Evolutionary conservation across 768 basidiomycete genomes (phyloP).

Genomic region (Hypholoma sublateritium): DNA sequence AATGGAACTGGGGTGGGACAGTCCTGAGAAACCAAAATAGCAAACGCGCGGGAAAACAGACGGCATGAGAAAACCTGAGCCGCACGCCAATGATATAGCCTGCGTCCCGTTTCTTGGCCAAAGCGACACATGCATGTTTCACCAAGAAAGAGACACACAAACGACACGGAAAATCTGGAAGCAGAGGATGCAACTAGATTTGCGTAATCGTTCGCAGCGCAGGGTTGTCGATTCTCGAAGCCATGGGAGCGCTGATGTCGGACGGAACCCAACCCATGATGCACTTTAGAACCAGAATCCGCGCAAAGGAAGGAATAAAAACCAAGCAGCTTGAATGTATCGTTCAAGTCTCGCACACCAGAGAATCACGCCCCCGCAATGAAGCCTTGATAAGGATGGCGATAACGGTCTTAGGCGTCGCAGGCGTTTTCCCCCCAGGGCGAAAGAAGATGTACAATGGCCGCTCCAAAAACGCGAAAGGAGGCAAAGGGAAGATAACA

Average conservation of each 20-base stretch:
- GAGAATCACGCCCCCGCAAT: too few relatives aligned
- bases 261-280: not conserved
- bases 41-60: not conserved
- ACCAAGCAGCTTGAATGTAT: too few relatives aligned
- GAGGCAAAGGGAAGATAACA: not conserved
- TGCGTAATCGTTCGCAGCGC: not conserved
- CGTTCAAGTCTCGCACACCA: too few relatives aligned
- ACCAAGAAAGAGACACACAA: too few relatives aligned
- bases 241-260: not conserved
- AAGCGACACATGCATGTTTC: too few relatives aligned
- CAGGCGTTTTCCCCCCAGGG: not conserved
- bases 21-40: not conserved
- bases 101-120: not conserved
- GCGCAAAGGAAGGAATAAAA: not conserved
- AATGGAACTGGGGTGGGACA: not conserved
- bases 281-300: not conserved
- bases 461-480: not conserved
- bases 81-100: not conserved
- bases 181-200: not conserved
- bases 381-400: too few relatives aligned
- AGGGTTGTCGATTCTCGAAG: too few relatives aligned
- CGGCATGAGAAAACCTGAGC: not conserved
- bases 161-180: not conserved
- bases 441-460: not conserved
- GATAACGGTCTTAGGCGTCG: not conserved